phyloP scores from a whole-genome alignment of 495 filamentous ascomycete genomes.

The Hapsidospora chrysogenum region DNA sequence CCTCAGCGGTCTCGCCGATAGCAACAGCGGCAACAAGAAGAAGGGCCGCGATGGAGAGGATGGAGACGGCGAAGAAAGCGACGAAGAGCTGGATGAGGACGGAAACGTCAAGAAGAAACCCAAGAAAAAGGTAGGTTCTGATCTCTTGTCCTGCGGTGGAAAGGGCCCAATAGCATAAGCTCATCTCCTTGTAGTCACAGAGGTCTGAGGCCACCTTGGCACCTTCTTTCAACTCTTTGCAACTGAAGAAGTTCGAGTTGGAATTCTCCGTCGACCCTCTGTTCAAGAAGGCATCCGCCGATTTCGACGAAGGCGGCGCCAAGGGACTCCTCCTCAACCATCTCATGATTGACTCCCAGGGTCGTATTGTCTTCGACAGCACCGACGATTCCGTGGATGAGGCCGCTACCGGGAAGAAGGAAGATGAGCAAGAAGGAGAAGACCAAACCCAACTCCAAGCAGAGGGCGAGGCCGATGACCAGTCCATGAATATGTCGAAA shows the following conservation, averaged over 20 bases:
- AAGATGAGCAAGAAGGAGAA: slow-evolving; percentile 9
- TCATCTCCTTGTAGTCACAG: slow-evolving; percentile 22
- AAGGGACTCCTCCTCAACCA: slow-evolving; percentile 94
- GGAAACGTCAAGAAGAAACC: slow-evolving; percentile 56
- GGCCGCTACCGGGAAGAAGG: slow-evolving; percentile 18
- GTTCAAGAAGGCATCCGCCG: slow-evolving; percentile 95
- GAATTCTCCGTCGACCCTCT: slow-evolving; percentile 94
- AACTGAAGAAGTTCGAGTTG: slow-evolving; percentile 92
- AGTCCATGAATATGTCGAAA: background rate
- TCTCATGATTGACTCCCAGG: slow-evolving; percentile 76
- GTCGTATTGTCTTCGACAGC: slow-evolving; percentile 94
- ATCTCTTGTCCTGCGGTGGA: background rate
- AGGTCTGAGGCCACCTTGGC: slow-evolving; percentile 84
- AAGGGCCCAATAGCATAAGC: background rate
- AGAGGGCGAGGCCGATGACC: slow-evolving; percentile 27
- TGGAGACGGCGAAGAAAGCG: slow-evolving; percentile 54
- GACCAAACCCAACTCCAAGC: no score
- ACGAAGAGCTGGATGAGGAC: slow-evolving; percentile 67
- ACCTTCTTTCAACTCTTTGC: slow-evolving; percentile 69
- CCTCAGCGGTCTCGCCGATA: slow-evolving; percentile 86
- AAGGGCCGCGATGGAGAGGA: slow-evolving; percentile 40
- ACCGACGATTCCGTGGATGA: slow-evolving; percentile 74
- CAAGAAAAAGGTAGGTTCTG: slow-evolving; percentile 40
- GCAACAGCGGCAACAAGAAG: slow-evolving; percentile 54
- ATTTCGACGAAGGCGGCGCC: slow-evolving; percentile 96